These are phyloP conservation scores for Lentinula sp. DNA, from an alignment of 768 basidiomycete genomes.

Conservation along the genomic window DNA sequence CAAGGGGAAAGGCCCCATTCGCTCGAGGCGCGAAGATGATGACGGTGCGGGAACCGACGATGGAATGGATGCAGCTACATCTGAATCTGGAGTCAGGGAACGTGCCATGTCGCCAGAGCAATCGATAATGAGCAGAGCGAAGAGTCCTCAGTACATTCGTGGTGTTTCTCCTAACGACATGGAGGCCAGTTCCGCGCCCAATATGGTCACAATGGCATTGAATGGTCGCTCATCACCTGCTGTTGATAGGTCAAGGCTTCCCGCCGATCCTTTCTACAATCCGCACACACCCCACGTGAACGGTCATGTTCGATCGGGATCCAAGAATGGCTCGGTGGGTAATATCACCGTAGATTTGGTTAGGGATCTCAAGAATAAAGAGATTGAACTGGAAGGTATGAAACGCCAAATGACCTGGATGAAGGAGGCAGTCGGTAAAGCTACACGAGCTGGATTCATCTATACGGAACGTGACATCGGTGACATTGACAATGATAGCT, in stretches of 20 bases:
- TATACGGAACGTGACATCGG: constrained; percentile 44
- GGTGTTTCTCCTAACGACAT: constrained; percentile 52
- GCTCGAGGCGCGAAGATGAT: constrained; percentile 25
- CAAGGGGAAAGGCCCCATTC: constrained; percentile 44
- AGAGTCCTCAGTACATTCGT: constrained; percentile 53
- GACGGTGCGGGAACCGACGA: constrained; percentile 35
- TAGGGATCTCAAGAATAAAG: constrained; percentile 76
- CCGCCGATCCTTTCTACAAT: constrained; percentile 49
- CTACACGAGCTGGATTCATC: constrained; percentile 73
- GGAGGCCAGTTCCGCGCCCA: constrained; percentile 36
- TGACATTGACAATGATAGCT: constrained; percentile 37
- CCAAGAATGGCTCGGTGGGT: constrained; percentile 52
- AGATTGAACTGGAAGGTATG: constrained; percentile 70
- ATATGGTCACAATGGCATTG: constrained; percentile 50
- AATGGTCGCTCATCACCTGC: constrained; percentile 56
- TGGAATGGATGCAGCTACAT: constrained; percentile 35
- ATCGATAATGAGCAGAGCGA: constrained; percentile 34
- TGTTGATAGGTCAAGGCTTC: constrained; percentile 45
- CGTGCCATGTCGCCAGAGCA: constrained; percentile 56
- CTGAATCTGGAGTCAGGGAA: constrained; percentile 36
- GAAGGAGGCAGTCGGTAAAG: constrained; percentile 71
- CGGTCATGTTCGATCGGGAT: constrained; percentile 39
- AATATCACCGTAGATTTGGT: constrained; percentile 72
- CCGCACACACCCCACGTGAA: constrained; percentile 35
- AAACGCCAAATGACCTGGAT: constrained; percentile 83